phyloP scores from a whole-genome alignment of 176 grass and related monocot species.

The Alloteropsis semialata region DNA sequence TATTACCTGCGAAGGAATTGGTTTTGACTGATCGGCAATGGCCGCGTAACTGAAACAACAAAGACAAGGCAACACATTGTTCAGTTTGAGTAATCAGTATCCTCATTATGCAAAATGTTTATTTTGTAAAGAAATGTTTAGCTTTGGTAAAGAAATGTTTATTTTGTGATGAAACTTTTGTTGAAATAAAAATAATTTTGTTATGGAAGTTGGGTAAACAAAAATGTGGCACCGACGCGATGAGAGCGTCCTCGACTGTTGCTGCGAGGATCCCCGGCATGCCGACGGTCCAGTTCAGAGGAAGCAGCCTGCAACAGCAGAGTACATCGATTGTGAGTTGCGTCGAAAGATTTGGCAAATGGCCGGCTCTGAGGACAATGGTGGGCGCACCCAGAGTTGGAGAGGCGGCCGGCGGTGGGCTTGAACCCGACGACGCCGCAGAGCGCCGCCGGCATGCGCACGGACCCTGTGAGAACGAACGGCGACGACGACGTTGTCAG shows the following conservation, averaged over 20 bases:
- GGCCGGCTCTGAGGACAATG: too few species aligned
- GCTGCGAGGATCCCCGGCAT: constrained; percentile 88
- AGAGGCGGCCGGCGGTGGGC: constrained; percentile 63
- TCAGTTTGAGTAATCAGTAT: too few species aligned
- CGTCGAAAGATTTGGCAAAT: too few species aligned
- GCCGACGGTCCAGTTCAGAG: constrained; percentile 94
- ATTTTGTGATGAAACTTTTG: too few species aligned
- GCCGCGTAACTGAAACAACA: constrained; percentile 70
- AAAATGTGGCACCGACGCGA: constrained; percentile 78
- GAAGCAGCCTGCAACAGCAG: constrained; percentile 55
- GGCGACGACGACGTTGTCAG: too few species aligned
- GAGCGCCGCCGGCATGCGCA: constrained; percentile 72
- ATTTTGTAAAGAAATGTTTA: too few species aligned
- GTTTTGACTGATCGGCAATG: constrained; percentile 51
- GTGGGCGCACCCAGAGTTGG: constrained; percentile 59
- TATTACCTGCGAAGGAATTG: constrained; percentile 42
- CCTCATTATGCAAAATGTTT: not conserved
- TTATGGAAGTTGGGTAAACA: not conserved
- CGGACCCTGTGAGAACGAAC: constrained; percentile 46
- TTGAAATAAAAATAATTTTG: too few species aligned
- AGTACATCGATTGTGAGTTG: too few species aligned
- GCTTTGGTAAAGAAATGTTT: too few species aligned
- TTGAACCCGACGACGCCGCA: constrained; percentile 94
- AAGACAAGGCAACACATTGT: not conserved
- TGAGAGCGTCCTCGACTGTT: constrained; percentile 78